Conservation (phyloP, 371 early-diverging fungal species). For the Ordospora pajunii region DNA sequence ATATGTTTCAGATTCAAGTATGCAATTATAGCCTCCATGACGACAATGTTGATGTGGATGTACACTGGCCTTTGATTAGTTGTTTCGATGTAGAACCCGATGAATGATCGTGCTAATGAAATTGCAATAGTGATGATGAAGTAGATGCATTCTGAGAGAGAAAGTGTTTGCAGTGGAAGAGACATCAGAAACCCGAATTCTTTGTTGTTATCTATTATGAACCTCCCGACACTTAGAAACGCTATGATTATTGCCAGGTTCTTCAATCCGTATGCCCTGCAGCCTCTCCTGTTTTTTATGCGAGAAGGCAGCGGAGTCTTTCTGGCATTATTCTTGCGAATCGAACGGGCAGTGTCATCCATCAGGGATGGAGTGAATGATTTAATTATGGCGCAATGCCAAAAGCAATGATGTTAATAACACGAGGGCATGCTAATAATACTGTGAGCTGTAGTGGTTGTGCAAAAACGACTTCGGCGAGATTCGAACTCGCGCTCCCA, state of each 20-base stretch:
- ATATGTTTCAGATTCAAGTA: slow-evolving; percentile 12
- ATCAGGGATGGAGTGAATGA: not conserved
- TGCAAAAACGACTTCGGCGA: slow-evolving; percentile 64
- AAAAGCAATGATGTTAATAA: no score
- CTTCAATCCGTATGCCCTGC: slow-evolving; percentile 1
- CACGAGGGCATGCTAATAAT: no score
- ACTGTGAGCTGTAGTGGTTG: no score
- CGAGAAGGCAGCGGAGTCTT: no score
- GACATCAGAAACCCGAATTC: slow-evolving; percentile 30
- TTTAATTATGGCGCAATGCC: no score
- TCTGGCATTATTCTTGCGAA: no score
- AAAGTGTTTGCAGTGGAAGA: slow-evolving; percentile 14
- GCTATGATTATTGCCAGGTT: slow-evolving; percentile 25
- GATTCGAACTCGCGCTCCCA: slow-evolving; percentile 72
- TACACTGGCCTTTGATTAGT: not conserved
- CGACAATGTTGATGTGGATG: not conserved
- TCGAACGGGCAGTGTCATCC: not conserved
- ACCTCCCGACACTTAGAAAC: slow-evolving; percentile 18
- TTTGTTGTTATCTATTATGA: slow-evolving; percentile 29
- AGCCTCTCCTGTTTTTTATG: not conserved
- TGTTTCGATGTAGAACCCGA: slow-evolving; percentile 8
- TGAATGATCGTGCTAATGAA: not conserved
- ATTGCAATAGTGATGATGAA: not conserved
- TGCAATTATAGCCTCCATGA: not conserved
- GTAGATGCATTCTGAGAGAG: not conserved